Percentiles rank a stretch among this genome's conserved stretches.
Conservation (phyloP, 306 rosid species). For the Vicia villosa region DNA sequence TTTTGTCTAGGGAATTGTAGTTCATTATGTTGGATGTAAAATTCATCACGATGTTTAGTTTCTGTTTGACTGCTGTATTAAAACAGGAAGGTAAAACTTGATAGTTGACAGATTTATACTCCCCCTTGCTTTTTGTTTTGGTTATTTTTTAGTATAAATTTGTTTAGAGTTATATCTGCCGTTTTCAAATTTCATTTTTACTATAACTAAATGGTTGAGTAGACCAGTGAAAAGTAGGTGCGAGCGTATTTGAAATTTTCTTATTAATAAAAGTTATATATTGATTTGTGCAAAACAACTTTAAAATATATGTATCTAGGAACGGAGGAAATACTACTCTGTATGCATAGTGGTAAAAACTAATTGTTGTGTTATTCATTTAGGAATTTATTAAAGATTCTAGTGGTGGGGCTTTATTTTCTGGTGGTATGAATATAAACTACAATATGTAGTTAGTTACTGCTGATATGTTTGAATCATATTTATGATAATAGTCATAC, state of each 20-base stretch:
- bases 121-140: background rate
- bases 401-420: background rate
- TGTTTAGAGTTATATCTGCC: background rate
- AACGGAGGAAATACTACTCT: background rate
- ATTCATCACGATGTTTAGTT: background rate
- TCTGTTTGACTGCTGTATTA: background rate
- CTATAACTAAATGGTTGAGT: background rate
- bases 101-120: background rate
- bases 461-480: background rate
- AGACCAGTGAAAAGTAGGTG: background rate
- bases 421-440: background rate
- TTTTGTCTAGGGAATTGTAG: conserved; percentile 1
- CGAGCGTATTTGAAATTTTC: no score
- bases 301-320: background rate
- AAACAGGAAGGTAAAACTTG: background rate
- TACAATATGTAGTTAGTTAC: conserved; percentile 6
- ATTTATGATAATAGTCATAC: background rate
- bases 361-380: background rate
- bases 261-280: no score
- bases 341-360: background rate
- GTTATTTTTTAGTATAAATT: background rate
- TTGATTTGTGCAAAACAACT: no score
- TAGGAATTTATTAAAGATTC: background rate
- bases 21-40: background rate
- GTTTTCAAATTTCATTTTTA: background rate